A percentile compares a stretch with the other conserved stretches of the same genome.
Evolutionary conservation across 768 basidiomycete genomes (phyloP).

Genomic region (Collybia mongolica): DNA sequence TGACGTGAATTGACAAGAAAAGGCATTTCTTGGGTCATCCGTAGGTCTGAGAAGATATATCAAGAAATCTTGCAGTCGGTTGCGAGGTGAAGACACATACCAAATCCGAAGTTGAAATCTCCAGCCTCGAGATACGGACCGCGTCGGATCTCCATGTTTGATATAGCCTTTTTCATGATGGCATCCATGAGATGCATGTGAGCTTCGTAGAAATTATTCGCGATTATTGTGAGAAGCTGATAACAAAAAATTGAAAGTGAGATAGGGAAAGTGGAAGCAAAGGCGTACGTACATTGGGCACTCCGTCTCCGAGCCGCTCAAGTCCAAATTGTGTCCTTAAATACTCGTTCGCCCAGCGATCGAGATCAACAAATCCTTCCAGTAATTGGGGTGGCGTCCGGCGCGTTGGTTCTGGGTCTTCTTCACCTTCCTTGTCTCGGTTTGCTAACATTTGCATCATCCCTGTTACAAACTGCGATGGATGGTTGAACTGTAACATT

Average conservation of each 20-base stretch:
- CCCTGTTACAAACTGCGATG: constrained; percentile 12
- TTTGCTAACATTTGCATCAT: constrained; percentile 12
- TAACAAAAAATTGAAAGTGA: neutral
- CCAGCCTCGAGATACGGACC: constrained; percentile 11
- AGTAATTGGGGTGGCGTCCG: constrained; percentile 3
- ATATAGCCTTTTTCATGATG: constrained; percentile 9
- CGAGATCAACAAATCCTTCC: constrained; percentile 10
- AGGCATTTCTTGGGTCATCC: constrained; percentile 7
- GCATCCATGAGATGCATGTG: constrained; percentile 13
- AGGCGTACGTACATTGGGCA: constrained; percentile 9
- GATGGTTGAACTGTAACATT: constrained; percentile 9
- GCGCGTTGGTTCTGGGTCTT: neutral
- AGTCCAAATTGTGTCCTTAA: constrained; percentile 10
- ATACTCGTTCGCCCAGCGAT: constrained; percentile 14
- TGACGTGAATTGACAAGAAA: constrained; percentile 1
- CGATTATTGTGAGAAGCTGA: constrained; percentile 13
- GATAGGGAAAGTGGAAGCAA: neutral
- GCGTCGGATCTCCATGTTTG: constrained; percentile 9
- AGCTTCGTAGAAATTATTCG: constrained; percentile 17
- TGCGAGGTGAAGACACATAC: neutral
- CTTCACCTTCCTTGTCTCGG: neutral
- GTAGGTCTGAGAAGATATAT: constrained; percentile 3
- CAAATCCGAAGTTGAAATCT: constrained; percentile 16
- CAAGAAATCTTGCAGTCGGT: neutral
- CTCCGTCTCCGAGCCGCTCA: constrained; percentile 3